These are phyloP conservation scores for Allomyces javanicus DNA, from an alignment of 192 early-diverging fungal genomes.

Conservation along the genomic window DNA sequence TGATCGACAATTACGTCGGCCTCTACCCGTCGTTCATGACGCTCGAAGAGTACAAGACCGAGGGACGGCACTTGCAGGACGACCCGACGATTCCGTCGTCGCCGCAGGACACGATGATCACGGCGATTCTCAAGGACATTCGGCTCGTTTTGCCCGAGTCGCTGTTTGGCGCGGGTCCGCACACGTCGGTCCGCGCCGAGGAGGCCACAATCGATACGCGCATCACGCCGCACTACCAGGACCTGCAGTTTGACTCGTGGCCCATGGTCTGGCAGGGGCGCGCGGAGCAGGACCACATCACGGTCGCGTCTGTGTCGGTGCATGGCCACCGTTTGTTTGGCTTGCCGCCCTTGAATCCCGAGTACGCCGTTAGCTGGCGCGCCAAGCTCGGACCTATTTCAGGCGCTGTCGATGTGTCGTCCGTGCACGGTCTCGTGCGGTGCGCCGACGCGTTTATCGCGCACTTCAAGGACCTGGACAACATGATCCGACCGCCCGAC, in stretches of 20 bases:
- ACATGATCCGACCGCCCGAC: neutral
- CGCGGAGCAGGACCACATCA: neutral
- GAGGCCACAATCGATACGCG: neutral
- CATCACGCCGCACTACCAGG: neutral
- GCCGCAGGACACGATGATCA: neutral
- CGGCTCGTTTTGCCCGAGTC: neutral
- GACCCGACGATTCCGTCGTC: slow-evolving; percentile 21
- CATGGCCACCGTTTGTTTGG: neutral
- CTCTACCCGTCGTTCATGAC: slow-evolving; percentile 32
- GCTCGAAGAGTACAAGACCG: slow-evolving; percentile 33
- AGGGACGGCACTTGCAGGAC: slow-evolving; percentile 16
- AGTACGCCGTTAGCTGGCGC: slow-evolving; percentile 15
- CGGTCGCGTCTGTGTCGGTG: neutral
- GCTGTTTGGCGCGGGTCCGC: neutral
- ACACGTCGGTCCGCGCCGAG: too few species aligned
- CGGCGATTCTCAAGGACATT: neutral
- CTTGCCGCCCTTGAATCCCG: slow-evolving; percentile 9
- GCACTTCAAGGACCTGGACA: neutral
- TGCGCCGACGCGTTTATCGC: neutral
- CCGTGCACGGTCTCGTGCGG: neutral
- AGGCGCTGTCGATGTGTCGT: neutral
- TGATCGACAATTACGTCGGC: slow-evolving; percentile 56
- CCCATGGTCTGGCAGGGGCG: neutral
- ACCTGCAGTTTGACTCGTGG: neutral
- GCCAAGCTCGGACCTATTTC: neutral